Conservation (phyloP, 2,329 filamentous ascomycete species). For the Karstenula rhodostoma region DNA sequence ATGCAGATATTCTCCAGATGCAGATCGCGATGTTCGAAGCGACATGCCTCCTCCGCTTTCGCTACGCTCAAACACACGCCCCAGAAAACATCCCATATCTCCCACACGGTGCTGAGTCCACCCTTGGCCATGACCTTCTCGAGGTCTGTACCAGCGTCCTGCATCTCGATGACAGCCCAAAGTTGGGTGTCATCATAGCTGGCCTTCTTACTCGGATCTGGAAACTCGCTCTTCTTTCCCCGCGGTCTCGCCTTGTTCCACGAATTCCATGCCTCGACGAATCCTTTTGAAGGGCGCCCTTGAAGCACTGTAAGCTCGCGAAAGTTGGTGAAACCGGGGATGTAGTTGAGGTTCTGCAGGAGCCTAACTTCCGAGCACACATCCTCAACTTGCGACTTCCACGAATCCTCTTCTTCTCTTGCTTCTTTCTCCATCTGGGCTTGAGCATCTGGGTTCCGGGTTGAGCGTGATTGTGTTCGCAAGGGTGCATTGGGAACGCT, state of each 20-base stretch:
- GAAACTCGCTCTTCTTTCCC: slow-evolving; percentile 60
- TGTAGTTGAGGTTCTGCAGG: slow-evolving; percentile 64
- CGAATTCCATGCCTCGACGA: slow-evolving; percentile 56
- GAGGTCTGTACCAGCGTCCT: slow-evolving; percentile 68
- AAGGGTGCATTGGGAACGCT: slow-evolving; percentile 45
- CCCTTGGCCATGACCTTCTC: slow-evolving; percentile 47
- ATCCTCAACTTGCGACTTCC: slow-evolving; percentile 55
- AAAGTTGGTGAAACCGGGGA: slow-evolving; percentile 70
- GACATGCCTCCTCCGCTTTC: slow-evolving; percentile 66
- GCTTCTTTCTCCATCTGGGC: slow-evolving; percentile 35
- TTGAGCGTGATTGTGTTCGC: slow-evolving; percentile 39
- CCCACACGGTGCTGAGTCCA: slow-evolving; percentile 51
- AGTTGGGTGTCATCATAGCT: slow-evolving; percentile 64
- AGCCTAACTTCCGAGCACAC: slow-evolving; percentile 59
- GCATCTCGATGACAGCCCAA: slow-evolving; percentile 72
- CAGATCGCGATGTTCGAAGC: slow-evolving; percentile 72
- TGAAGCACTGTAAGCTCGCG: slow-evolving; percentile 66
- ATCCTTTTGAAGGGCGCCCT: slow-evolving; percentile 62
- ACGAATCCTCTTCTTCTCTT: slow-evolving; percentile 47
- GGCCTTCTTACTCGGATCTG: slow-evolving; percentile 62
- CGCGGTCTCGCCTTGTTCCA: slow-evolving; percentile 56
- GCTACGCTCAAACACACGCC: slow-evolving; percentile 68
- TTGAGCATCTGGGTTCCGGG: slow-evolving; percentile 58
- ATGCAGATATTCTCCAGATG: slow-evolving; percentile 74
- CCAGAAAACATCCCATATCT: slow-evolving; percentile 72